Percentiles rank a stretch among this genome's conserved stretches.
Conservation (phyloP, 768 basidiomycete species). For the Suillus lakei region DNA sequence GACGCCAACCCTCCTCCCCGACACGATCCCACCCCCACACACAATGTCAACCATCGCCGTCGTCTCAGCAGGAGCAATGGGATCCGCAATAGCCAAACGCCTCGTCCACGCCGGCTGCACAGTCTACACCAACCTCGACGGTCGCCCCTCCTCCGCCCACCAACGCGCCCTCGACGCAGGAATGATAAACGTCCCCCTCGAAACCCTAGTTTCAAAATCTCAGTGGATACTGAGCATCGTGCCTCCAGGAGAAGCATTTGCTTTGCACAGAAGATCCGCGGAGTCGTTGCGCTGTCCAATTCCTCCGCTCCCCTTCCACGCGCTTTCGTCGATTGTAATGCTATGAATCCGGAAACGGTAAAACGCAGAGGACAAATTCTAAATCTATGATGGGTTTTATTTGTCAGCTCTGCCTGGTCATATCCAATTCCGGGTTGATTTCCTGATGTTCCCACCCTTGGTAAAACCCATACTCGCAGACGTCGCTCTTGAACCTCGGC, state of each 20-base stretch:
- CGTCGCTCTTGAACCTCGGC: constrained; percentile 74
- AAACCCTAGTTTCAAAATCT: constrained; percentile 35
- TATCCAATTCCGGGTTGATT: no score
- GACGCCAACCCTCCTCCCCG: background rate
- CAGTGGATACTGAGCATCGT: constrained; percentile 56
- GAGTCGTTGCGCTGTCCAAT: background rate
- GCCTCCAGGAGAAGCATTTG: constrained; percentile 52
- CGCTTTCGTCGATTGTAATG: constrained; percentile 59
- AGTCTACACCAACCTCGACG: constrained; percentile 56
- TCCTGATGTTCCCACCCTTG: constrained; percentile 82
- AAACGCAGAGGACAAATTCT: no score
- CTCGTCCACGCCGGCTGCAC: constrained; percentile 49
- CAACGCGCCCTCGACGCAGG: constrained; percentile 52
- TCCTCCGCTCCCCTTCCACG: constrained; percentile 14
- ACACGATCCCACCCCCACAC: background rate
- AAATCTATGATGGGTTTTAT: no score
- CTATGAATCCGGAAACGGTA: constrained; percentile 54
- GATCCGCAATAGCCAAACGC: constrained; percentile 51
- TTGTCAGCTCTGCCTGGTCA: no score
- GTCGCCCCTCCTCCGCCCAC: constrained; percentile 51
- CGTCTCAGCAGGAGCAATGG: constrained; percentile 63
- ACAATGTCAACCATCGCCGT: constrained; percentile 44
- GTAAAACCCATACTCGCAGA: constrained; percentile 76
- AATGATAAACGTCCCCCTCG: constrained; percentile 44
- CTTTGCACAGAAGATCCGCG: constrained; percentile 39